phyloP scores from a whole-genome alignment of 2,329 filamentous ascomycete species.

The Xylaria sp. region DNA sequence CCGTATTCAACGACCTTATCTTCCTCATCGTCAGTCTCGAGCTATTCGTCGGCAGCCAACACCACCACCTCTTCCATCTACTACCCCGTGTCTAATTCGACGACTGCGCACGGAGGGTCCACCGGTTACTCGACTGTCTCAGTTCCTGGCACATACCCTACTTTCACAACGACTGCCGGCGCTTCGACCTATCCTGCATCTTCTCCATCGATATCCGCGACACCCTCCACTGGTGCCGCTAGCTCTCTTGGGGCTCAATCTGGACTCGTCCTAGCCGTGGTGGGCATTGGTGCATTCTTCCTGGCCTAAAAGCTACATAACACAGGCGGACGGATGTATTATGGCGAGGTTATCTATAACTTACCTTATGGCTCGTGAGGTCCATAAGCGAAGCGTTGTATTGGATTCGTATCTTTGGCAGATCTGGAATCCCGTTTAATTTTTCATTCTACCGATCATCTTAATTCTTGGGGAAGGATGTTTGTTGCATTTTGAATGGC shows the following conservation, averaged over 20 bases:
- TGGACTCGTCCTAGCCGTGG: constrained; percentile 44
- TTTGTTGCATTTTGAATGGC: constrained; percentile 34
- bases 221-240: constrained; percentile 41
- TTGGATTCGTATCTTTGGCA: constrained; percentile 10
- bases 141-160: constrained; percentile 37
- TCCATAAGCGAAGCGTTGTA: constrained; percentile 8
- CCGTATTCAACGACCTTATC: constrained; percentile 16
- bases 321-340: background rate
- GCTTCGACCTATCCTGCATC: constrained; percentile 33
- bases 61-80: constrained; percentile 37
- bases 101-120: constrained; percentile 40
- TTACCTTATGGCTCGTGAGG: background rate
- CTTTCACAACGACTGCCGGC: constrained; percentile 32
- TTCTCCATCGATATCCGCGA: constrained; percentile 32
- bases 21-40: constrained; percentile 34
- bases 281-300: constrained; percentile 46
- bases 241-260: constrained; percentile 43
- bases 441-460: constrained; percentile 30
- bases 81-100: constrained; percentile 45
- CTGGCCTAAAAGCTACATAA: constrained; percentile 39
- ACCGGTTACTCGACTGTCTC: constrained; percentile 44
- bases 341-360: background rate
- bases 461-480: constrained; percentile 39
- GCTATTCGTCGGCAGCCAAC: constrained; percentile 29
- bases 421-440: constrained; percentile 11